Evolutionary conservation across 495 filamentous ascomycete species (phyloP), one percentile per base, ranked within the genome.

Genomic region (Hypoxylon trugodes): DNA sequence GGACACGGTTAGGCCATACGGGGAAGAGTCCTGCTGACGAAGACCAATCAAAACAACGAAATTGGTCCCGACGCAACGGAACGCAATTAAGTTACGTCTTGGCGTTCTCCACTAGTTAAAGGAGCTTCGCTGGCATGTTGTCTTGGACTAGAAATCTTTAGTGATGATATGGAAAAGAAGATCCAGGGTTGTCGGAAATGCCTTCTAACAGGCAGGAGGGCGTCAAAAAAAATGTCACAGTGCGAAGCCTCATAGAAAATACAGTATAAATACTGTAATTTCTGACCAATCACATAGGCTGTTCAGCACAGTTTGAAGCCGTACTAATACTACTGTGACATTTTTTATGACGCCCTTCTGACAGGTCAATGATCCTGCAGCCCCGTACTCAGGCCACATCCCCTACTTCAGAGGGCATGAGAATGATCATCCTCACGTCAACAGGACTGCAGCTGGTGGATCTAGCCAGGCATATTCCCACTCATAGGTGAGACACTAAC

Each of bases 71-170:
- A 67, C 58, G 62, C 24, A 48, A 48, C 28, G 64, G 64, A 59
- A 67, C 64, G 50, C 47, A 58, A 67, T 67, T 59, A 67, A 59
- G 58, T 50, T 22, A 9, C 1, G n/a, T 58, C 64, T 67, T 67
- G 58, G 64, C 64, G 26, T 33, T 53, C 47, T 18, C 58, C 64
- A 67, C 64, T 46, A 38, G 38, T 59, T 19, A 59, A 24, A 67
- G 53, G 15, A 67, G 58, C 37, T 62, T 52, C 46, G 58, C 48
- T 67, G 64, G 64, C 64, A 67, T n/a, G 59, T 41, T 51, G 57
- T 66, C 57, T 53, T 25, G 49, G 43, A 47, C 26, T n/a, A 47
- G 36, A 66, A 63, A 46, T 60, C 62, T 66, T 66, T 66, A 66
- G 46, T 66, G 56, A 66, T 28, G 45, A 54, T 24, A 54, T 59